Base-by-base conservation (phyloP, 805 yeast genomes). In the Ogataea methanolica region DNA sequence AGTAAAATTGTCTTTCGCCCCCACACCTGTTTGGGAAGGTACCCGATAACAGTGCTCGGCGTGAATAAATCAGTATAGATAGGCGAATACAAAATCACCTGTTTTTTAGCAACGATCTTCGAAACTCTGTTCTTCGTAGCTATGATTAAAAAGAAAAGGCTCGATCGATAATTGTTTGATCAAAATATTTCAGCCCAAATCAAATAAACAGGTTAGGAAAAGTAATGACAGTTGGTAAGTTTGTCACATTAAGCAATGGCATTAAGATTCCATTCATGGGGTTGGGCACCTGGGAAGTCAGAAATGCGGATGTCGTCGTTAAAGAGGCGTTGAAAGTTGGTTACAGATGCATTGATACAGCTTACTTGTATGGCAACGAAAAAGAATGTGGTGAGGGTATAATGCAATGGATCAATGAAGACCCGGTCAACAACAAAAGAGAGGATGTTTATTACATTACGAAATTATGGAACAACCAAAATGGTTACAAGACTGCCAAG, bases 381-480 rank as follows among this genome's bases (percentile, higher is more conserved):
- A 45, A 45, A 16, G 76, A 73, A 51, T 78, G 76, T 23, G 80
- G 79, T 5, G 62, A 69, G 35, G 83, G 82, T 4, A 74, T 78
- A 11, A 16, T 45, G 11, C 52, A 66, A 36, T 76, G 75, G 71
- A 40, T 76, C 4, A 45, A 60, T 4, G 70, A 70, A 31, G 65
- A 65, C 41, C 71, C 74, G 0, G 42, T 47, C 3, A 48, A 61
- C 54, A 60, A 68, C 46, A 75, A 71, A 49, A 68, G 85, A 45
- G 73, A 69, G 39, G 82, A 78, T 29, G 75, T 81, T 9, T 76
- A 72, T 51, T 80, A 85, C 65, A 82, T 89, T 9, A 82, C 94
- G 5, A 88, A 88, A 60, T 60, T 86, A 19, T 85, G 92, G 92
- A 79, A 83, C 56, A 71, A 73, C 39, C 78, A 80, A 52, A 78